phyloP scores from a whole-genome alignment of 176 grass and related monocot genomes.

The Aegilops longissima region DNA sequence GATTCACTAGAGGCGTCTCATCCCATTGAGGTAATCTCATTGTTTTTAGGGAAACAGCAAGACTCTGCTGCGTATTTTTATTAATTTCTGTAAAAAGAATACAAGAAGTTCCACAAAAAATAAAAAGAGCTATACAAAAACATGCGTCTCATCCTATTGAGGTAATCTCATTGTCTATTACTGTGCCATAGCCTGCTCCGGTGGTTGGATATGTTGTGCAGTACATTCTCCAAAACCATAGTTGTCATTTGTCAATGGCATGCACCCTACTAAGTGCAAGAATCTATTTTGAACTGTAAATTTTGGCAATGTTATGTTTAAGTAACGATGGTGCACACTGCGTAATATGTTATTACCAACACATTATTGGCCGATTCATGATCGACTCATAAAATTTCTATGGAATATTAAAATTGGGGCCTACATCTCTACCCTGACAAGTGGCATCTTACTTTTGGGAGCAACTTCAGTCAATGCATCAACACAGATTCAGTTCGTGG shows the following conservation, averaged over 20 bases:
- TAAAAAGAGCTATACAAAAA: too few species aligned
- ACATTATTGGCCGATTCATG: background rate
- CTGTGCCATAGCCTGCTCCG: background rate
- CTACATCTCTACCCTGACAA: background rate
- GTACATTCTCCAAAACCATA: background rate
- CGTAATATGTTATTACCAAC: background rate
- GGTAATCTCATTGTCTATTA: conserved; percentile 35
- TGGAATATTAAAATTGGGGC: conserved; percentile 11
- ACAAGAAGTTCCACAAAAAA: too few species aligned
- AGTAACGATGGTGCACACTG: background rate
- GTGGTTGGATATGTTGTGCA: background rate
- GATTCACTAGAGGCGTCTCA: conserved; percentile 74
- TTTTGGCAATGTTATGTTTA: background rate
- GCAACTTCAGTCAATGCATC: background rate
- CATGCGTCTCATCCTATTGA: conserved; percentile 79
- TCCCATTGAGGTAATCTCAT: conserved; percentile 71
- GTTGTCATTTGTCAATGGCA: background rate
- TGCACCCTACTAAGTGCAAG: conserved; percentile 1
- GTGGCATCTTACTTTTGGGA: conserved; percentile 10
- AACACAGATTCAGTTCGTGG: background rate
- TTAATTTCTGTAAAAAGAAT: too few species aligned
- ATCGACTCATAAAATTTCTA: background rate
- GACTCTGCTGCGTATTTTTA: too few species aligned
- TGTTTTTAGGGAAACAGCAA: background rate
- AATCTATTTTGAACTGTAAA: background rate